Evolutionary conservation across 441 rosid species (phyloP), one percentile per base, ranked within the genome.

Genomic region (Syzygium malaccense): DNA sequence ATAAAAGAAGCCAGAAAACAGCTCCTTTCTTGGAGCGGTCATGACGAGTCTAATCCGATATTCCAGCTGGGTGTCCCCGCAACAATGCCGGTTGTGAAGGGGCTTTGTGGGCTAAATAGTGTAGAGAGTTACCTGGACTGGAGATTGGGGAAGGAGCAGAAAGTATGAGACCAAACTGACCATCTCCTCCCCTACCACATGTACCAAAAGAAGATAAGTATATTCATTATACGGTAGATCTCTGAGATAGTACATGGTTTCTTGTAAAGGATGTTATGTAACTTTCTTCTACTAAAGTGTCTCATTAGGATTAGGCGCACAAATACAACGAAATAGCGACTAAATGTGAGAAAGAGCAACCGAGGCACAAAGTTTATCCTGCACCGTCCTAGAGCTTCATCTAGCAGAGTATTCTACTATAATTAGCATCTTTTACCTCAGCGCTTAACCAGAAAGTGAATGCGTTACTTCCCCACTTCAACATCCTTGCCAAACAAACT

Each of bases 61-160:
- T 93, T 96, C 89, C 91, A 94, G 60, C 86, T 98, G 90, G 93
- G 88, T 90, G 97, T 95, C 45, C 99, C 99, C 8, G 99, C 99
- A 58, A 96, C 96, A 86, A 93, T 98, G 99, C 94, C 97, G 33
- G 90, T 89, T 13, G 96, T 98, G 90, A 98, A 96, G 93, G 94
- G 95, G 90, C 92, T 92, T n/a, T 95, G 99, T 86, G 99, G 99
- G 79, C 92, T 96, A 51, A 92, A 96, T 91, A 91, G 62, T 56
- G 98, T 96, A 51, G 96, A 98, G 94, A 95, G 88, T 71, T 94
- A 94, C 95, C 86, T 98, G 71, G 88, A 92, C 54, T 93, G 96
- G 96, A 93, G 89, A 92, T 89, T 95, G 5, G 48, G 45, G 60
- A 85, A 85, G 86, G 89, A 84, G 84, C 60, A 62, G 89, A 89